Evolutionary conservation across 1,284 basidiomycete species (phyloP).

Genomic region (Vanrija sp.): DNA sequence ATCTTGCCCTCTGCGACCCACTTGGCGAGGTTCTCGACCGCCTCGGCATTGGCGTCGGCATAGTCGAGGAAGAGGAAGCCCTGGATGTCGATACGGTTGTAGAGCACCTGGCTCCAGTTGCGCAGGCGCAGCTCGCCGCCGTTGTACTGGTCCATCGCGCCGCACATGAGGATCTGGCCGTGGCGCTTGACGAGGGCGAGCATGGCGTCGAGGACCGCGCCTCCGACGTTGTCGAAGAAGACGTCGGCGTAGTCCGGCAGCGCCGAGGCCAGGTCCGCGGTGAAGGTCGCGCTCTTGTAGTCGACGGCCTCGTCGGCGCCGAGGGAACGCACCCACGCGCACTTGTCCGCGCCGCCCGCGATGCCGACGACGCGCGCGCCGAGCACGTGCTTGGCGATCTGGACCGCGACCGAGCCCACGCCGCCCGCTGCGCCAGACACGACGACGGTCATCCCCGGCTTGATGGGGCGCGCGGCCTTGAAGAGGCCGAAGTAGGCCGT

Average conservation of each 20-base stretch:
- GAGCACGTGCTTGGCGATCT: conserved; percentile 32
- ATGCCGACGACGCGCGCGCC: conserved; percentile 48
- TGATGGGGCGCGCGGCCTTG: conserved; percentile 27
- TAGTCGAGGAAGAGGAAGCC: conserved; percentile 45
- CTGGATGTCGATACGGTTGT: conserved; percentile 41
- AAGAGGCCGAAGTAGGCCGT: conserved; percentile 31
- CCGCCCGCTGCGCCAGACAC: conserved; percentile 40
- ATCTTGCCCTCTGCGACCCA: conserved; percentile 14
- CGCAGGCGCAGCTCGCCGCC: conserved; percentile 8
- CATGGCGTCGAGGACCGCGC: conserved; percentile 45
- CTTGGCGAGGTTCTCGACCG: conserved; percentile 2
- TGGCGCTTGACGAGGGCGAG: conserved; percentile 43
- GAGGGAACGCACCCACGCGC: conserved; percentile 44
- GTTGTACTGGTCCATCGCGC: conserved; percentile 20
- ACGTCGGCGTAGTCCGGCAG: conserved; percentile 23
- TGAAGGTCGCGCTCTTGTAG: conserved; percentile 15
- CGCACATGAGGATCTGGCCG: conserved; percentile 48
- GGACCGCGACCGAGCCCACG: conserved; percentile 20
- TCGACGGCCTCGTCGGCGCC: conserved; percentile 49
- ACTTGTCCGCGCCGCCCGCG: conserved; percentile 50
- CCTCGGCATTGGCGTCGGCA: conserved; percentile 1
- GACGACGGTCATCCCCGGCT: conserved; percentile 33
- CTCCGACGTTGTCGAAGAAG: conserved; percentile 50
- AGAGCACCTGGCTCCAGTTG: conserved; percentile 33
- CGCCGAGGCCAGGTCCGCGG: conserved; percentile 6